These are phyloP conservation scores for Bonnemaisonia californica DNA, from an alignment of 31 red algal genomes.

Conservation along the genomic window DNA sequence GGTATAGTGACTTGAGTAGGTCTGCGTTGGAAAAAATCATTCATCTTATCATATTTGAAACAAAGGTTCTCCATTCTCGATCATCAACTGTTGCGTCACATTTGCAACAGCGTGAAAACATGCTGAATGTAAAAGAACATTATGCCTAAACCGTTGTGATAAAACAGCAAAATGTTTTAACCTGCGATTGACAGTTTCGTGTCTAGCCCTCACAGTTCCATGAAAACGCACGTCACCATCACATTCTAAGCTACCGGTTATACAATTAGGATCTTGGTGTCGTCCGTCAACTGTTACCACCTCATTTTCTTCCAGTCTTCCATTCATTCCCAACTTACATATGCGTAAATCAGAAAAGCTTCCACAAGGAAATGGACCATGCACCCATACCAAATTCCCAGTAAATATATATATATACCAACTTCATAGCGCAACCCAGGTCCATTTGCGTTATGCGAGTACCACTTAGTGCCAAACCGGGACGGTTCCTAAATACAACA, in stretches of 20 bases:
- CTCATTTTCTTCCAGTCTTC: neutral
- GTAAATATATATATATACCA: neutral
- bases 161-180: conserved; percentile 9
- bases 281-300: neutral
- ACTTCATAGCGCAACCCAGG: conserved; percentile 28
- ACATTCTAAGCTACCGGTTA: too few relatives aligned
- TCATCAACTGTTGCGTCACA: neutral
- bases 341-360: neutral
- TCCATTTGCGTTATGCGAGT: conserved; percentile 4
- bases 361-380: conserved; percentile 12
- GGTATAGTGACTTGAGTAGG: too few relatives aligned
- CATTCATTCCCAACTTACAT: neutral
- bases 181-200: conserved; percentile 13
- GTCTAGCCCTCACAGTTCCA: neutral
- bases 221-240: neutral
- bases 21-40: too few relatives aligned
- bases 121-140: too few relatives aligned
- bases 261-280: neutral
- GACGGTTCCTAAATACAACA: conserved; percentile 6
- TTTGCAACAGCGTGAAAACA: conserved; percentile 22
- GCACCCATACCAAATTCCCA: conserved; percentile 1
- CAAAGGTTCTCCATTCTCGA: conserved; percentile 9
- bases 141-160: neutral
- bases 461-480: conserved; percentile 12
- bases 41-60: too few relatives aligned